Conservation (phyloP, 441 rosid species). For the Adansonia grandidieri region DNA sequence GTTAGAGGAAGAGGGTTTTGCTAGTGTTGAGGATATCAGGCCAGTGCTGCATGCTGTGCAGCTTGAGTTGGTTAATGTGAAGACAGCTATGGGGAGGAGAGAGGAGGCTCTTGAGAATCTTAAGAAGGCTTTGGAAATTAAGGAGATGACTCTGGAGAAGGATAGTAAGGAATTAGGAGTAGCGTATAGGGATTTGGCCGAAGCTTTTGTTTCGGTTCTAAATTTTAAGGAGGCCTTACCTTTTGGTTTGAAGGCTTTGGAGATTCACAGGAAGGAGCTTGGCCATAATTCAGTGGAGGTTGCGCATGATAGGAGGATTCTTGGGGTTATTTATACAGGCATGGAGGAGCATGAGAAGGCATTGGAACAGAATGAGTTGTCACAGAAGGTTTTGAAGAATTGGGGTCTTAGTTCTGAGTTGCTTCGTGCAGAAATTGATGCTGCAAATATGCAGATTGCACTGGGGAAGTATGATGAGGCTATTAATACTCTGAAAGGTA, state of each 20-base stretch:
- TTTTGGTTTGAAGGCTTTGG: conserved; percentile 69
- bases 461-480: conserved; percentile 81
- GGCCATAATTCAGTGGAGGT: conserved; percentile 85
- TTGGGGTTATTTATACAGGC: conserved; percentile 85
- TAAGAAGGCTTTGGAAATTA: conserved; percentile 76
- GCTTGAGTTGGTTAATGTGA: conserved; percentile 80
- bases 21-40: conserved; percentile 54
- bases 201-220: conserved; percentile 81
- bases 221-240: conserved; percentile 86
- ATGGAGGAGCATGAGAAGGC: conserved; percentile 88
- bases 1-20: conserved; percentile 57
- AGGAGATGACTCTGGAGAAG: conserved; percentile 66
- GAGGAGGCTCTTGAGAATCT: conserved; percentile 88
- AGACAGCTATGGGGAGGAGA: conserved; percentile 88
- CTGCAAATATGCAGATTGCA: conserved; percentile 87
- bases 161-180: conserved; percentile 79
- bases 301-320: conserved; percentile 82
- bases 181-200: conserved; percentile 73
- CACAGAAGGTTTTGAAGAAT: conserved; percentile 71
- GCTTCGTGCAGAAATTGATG: conserved; percentile 78
- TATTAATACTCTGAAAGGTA: conserved; percentile 58
- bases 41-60: conserved; percentile 82
- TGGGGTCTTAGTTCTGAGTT: conserved; percentile 86
- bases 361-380: conserved; percentile 78
- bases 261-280: conserved; percentile 72